Percentiles rank a stretch among this genome's conserved stretches.
Conservation (phyloP, 1,284 basidiomycete genomes). For the Sphagnurus paluster region DNA sequence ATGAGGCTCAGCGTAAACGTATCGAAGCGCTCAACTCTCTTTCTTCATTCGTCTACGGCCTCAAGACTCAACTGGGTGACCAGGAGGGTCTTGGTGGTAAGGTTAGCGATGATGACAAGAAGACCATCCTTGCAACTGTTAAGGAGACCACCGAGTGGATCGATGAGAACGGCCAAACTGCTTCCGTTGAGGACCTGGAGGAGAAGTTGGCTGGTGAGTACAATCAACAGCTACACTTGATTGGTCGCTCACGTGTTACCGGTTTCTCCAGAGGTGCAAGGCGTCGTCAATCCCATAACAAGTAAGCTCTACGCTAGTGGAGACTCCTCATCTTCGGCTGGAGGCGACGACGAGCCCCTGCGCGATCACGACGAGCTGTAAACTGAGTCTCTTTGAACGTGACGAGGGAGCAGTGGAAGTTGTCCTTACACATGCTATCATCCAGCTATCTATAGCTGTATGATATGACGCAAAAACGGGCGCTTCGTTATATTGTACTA, state of each 20-base stretch:
- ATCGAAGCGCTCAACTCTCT: constrained; percentile 85
- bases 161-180: constrained; percentile 76
- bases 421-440: constrained; percentile 4
- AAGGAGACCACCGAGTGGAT: constrained; percentile 94
- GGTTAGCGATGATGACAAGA: constrained; percentile 85
- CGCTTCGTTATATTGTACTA: constrained; percentile 19
- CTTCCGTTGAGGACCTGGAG: constrained; percentile 86
- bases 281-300: constrained; percentile 73
- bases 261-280: constrained; percentile 60
- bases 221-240: neutral
- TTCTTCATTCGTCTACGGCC: constrained; percentile 77
- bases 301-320: constrained; percentile 73
- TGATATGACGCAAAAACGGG: constrained; percentile 17
- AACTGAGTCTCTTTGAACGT: too few relatives aligned
- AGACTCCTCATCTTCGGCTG: constrained; percentile 25
- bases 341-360: constrained; percentile 54
- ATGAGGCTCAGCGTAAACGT: constrained; percentile 85
- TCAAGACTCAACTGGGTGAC: constrained; percentile 87
- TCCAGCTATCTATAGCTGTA: too few relatives aligned
- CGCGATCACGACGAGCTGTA: constrained; percentile 73
- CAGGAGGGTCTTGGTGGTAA: constrained; percentile 91
- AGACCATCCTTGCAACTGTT: constrained; percentile 78
- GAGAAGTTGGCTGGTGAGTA: constrained; percentile 73
- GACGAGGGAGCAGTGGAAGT: constrained; percentile 2
- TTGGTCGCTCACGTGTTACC: neutral